Percentiles rank a stretch among this genome's conserved stretches.
phyloP scores from a whole-genome alignment of 176 grass and related monocot species.

The Guadua angustifolia region DNA sequence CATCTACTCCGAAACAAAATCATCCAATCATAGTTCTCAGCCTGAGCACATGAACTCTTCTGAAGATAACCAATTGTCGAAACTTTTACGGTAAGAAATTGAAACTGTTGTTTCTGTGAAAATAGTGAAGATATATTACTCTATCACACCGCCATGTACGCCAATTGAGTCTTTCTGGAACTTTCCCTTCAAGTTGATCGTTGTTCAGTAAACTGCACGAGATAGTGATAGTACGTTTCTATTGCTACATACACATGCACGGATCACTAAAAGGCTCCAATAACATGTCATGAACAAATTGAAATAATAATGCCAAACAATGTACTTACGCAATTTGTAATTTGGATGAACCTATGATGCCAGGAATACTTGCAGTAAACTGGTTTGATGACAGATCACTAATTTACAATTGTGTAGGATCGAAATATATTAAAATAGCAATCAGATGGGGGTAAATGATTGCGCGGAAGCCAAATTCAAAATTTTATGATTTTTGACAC shows the following conservation, averaged over 20 bases:
- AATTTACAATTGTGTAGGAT: too few species aligned
- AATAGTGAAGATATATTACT: conserved; percentile 63
- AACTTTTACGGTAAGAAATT: background rate
- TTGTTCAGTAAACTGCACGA: conserved; percentile 78
- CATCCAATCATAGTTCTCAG: background rate
- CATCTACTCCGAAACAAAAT: conserved; percentile 5
- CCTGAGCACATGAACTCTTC: conserved; percentile 6
- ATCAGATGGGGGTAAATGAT: too few species aligned
- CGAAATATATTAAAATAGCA: too few species aligned
- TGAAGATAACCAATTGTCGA: background rate
- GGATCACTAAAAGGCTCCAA: background rate
- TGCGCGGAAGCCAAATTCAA: too few species aligned
- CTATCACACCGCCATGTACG: conserved; percentile 95
- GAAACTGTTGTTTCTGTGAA: conserved; percentile 6
- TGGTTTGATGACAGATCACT: conserved; percentile 97
- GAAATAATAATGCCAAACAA: background rate
- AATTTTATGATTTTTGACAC: too few species aligned
- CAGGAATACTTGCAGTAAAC: conserved; percentile 80
- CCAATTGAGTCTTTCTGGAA: conserved; percentile 94
- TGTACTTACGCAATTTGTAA: conserved; percentile 79
- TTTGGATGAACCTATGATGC: conserved; percentile 80
- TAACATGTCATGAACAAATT: conserved; percentile 22
- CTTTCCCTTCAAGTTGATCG: conserved; percentile 91
- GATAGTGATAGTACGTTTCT: conserved; percentile 13
- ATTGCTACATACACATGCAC: conserved; percentile 9